Percentiles rank a stretch among this genome's conserved stretches.
Conservation (phyloP, 495 filamentous ascomycete genomes). For the Hypoxylon fragiforme region DNA sequence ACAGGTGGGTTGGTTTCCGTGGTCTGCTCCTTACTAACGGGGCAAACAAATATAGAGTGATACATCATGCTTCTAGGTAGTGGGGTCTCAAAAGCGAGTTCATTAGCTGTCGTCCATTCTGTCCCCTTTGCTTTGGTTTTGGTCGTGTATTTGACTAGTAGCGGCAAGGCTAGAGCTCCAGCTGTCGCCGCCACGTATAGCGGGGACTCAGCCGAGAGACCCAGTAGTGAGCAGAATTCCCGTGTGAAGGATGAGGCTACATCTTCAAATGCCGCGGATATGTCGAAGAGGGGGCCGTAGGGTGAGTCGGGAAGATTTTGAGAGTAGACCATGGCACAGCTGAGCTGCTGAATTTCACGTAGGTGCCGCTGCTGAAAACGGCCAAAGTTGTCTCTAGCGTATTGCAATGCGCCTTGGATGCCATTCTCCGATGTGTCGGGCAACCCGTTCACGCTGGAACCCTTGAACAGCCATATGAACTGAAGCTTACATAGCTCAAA, state of each 20-base stretch:
- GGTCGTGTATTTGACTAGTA: constrained; percentile 75
- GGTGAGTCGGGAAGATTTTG: constrained; percentile 70
- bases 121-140: constrained; percentile 86
- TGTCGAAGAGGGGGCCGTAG: constrained; percentile 75
- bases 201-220: constrained; percentile 83
- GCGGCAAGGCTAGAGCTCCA: constrained; percentile 86
- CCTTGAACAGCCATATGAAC: constrained; percentile 79
- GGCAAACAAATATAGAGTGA: constrained; percentile 97
- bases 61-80: constrained; percentile 85
- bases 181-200: constrained; percentile 91
- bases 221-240: constrained; percentile 92
- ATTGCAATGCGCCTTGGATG: constrained; percentile 62
- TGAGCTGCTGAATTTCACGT: constrained; percentile 74
- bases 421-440: constrained; percentile 49
- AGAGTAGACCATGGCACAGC: constrained; percentile 75
- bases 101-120: constrained; percentile 90
- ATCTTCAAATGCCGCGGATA: constrained; percentile 72
- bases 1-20: constrained; percentile 93
- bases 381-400: constrained; percentile 67
- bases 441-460: constrained; percentile 47
- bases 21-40: constrained; percentile 92
- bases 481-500: constrained; percentile 89
- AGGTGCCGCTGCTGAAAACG: constrained; percentile 64
- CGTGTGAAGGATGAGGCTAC: constrained; percentile 82
- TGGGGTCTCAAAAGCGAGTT: constrained; percentile 90